phyloP scores from a whole-genome alignment of 176 grass and related monocot genomes.

The Oryza meridionalis region DNA sequence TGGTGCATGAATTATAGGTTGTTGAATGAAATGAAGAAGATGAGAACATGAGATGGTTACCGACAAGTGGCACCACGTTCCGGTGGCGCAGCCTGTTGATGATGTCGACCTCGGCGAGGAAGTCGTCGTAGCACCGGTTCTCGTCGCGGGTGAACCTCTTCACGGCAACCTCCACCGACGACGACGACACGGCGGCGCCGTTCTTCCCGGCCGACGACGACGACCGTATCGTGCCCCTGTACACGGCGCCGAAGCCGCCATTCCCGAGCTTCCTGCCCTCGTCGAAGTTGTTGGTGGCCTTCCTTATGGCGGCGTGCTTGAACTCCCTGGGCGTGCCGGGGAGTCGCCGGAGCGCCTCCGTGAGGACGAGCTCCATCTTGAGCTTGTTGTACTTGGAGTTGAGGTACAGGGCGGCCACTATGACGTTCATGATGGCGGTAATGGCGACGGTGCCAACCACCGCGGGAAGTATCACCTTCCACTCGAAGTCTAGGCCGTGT shows the following conservation, averaged over 20 bases:
- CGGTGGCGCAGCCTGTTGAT: constrained; percentile 12
- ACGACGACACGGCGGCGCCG: no score
- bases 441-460: neutral
- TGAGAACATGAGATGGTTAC: neutral
- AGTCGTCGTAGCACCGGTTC: neutral
- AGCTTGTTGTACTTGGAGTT: constrained; percentile 3
- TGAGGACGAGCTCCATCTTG: constrained; percentile 13
- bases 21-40: no score
- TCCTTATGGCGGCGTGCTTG: constrained; percentile 3
- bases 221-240: neutral
- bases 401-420: constrained; percentile 2
- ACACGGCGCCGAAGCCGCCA: constrained; percentile 1
- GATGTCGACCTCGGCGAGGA: constrained; percentile 7
- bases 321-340: constrained; percentile 16
- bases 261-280: neutral
- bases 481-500: neutral
- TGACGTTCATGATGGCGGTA: neutral
- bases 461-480: constrained; percentile 2
- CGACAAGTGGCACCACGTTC: neutral
- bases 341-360: neutral
- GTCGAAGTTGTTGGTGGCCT: constrained; percentile 4
- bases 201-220: neutral
- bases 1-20: no score
- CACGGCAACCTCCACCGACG: neutral
- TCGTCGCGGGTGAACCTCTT: constrained; percentile 3